A percentile compares a stretch with the other conserved stretches of the same genome.
phyloP scores from a whole-genome alignment of 331 rosid species.

The Pyracantha coccinea region DNA sequence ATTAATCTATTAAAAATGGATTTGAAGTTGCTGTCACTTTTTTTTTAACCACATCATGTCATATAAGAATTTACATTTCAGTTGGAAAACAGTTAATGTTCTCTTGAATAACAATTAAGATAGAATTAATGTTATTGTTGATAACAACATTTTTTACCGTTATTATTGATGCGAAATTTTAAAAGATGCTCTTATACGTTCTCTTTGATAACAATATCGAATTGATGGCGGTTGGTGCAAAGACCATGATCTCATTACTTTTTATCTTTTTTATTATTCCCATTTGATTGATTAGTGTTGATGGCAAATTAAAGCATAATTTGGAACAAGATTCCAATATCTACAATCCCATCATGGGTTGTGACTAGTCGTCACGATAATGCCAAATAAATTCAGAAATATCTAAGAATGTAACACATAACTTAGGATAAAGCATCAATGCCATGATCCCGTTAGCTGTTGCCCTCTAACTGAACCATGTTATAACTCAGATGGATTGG shows the following conservation, averaged over 20 bases:
- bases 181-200: not conserved
- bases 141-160: not conserved
- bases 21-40: no score
- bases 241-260: not conserved
- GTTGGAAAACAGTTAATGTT: no score
- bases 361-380: not conserved
- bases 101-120: no score
- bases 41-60: rapidly evolving
- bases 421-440: not conserved
- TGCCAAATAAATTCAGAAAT: not conserved
- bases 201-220: no score
- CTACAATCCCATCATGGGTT: not conserved
- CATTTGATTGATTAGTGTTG: not conserved
- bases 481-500: not conserved
- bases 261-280: not conserved
- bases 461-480: not conserved
- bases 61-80: no score
- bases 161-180: no score
- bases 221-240: not conserved
- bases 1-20: no score
- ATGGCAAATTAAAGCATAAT: no score
- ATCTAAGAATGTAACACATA: not conserved
- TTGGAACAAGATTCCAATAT: no score
- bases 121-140: no score
- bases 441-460: not conserved